Base-by-base conservation (phyloP, 495 filamentous ascomycete species). In the Saxophila tyrrhenica region DNA sequence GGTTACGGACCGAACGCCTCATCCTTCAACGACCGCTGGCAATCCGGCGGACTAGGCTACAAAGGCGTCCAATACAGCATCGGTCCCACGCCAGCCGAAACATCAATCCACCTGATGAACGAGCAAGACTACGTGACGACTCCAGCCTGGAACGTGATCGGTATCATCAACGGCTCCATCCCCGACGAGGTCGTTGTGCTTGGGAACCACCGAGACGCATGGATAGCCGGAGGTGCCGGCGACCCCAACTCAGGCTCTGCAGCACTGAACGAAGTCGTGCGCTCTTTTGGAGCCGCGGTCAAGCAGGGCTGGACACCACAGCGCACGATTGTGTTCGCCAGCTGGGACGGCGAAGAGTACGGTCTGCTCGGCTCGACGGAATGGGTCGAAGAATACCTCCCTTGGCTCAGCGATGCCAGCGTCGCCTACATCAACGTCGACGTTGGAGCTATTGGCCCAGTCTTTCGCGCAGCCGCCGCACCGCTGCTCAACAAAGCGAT, bases 131-230 rank as follows among this genome's bases (percentile, higher is more conserved):
- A 97, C 60, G 80, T 84, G 20, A 94, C 77, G 0, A 95, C 88
- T 0, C 89, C 89, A 2, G 69, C 92, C 51, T 98, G 94, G 94
- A 87, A 98, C 59, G 88, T 92, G 13, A 94, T 98, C 56, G 92
- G 92, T 29, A 75, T 89, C 25, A 89, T 98, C 68, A 95, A 95
- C 54, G 92, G 92, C n/a, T 83, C 80, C 9, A 81, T 95, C 50
- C 73, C 81, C 0, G 83, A 89, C 52, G 91, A 96, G 64, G 89
- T 94, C 11, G 76, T 95, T 46, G 75, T 98, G 7, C 70, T 97
- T n/a, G 94, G 94, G 15, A 97, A 97, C 63, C 92, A 98, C 64
- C 83, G 90, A 15, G 92, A 98, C 71, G 87, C 89, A 0, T 96
- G 89, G 89, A 81, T 94, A 64, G 86, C 84, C 9, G 88, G 89